phyloP scores from a whole-genome alignment of 495 filamentous ascomycete genomes.

The Letharia lupina region DNA sequence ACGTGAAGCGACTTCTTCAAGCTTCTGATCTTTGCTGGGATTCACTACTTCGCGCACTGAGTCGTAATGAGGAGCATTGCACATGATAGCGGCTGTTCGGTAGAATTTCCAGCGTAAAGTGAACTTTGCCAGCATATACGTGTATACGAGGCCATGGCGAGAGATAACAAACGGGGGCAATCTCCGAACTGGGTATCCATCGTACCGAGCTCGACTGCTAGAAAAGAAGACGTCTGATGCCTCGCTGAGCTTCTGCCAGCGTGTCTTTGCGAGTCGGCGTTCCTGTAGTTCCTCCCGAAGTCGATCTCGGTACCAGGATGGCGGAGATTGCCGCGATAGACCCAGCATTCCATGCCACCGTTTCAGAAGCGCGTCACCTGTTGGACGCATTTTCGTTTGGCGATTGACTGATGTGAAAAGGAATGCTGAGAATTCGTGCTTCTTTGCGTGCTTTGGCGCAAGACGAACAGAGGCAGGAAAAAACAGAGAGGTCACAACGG shows the following conservation, averaged over 20 bases:
- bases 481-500: background rate
- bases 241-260: slow-evolving; percentile 40
- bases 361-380: slow-evolving; percentile 24
- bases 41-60: slow-evolving; percentile 43
- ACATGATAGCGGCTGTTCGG: slow-evolving; percentile 34
- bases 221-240: slow-evolving; percentile 47
- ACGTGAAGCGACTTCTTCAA: slow-evolving; percentile 39
- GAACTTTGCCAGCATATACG: slow-evolving; percentile 45
- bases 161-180: slow-evolving; percentile 29
- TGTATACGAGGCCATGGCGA: slow-evolving; percentile 25
- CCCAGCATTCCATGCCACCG: slow-evolving; percentile 37
- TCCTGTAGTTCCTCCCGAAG: slow-evolving; percentile 41
- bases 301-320: slow-evolving; percentile 40
- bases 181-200: slow-evolving; percentile 33
- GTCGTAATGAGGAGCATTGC: slow-evolving; percentile 28
- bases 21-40: slow-evolving; percentile 40
- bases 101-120: slow-evolving; percentile 45
- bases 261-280: slow-evolving; percentile 30
- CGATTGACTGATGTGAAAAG: background rate
- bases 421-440: background rate
- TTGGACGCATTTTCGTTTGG: slow-evolving; percentile 9
- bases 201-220: slow-evolving; percentile 37
- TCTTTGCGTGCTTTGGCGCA: slow-evolving; percentile 2
- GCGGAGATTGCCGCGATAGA: slow-evolving; percentile 34
- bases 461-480: slow-evolving; percentile 2